Evolutionary conservation across 805 yeast genomes (phyloP).

Genomic region (Zygotorulaspora danielsina): DNA sequence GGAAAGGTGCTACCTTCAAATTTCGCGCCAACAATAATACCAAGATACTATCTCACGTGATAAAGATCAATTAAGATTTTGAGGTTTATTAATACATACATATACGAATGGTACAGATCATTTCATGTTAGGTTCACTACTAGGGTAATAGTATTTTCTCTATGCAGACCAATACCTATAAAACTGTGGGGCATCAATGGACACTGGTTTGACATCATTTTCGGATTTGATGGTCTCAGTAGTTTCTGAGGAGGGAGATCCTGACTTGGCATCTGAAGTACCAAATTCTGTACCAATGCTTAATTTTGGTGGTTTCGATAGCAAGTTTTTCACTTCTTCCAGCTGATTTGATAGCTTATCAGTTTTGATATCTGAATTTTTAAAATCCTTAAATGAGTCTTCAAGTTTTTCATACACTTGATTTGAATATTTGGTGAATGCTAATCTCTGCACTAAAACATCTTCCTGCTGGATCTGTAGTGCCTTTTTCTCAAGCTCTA

Average conservation of each 20-base stretch:
- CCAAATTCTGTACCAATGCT: conserved; percentile 31
- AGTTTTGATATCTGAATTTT: conserved; percentile 11
- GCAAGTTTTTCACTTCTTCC: conserved; percentile 25
- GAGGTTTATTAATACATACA: neutral
- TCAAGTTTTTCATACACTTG: conserved; percentile 42
- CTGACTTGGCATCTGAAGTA: conserved; percentile 17
- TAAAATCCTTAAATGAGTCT: conserved; percentile 21
- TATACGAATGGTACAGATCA: neutral
- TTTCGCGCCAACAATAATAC: neutral
- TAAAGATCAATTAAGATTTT: neutral
- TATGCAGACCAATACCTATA: conserved; percentile 66
- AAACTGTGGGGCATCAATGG: conserved; percentile 56
- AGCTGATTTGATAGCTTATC: conserved; percentile 19
- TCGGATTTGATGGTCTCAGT: conserved; percentile 26
- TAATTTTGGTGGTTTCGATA: conserved; percentile 33
- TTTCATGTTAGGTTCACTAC: neutral
- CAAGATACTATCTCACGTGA: neutral
- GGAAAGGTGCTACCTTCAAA: neutral
- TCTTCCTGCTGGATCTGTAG: conserved; percentile 63
- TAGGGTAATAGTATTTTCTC: too few relatives aligned
- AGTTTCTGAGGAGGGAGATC: conserved; percentile 13
- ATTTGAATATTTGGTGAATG: conserved; percentile 58
- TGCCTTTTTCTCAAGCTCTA: conserved; percentile 59
- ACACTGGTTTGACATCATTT: conserved; percentile 48
- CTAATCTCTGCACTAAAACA: conserved; percentile 57